Percentiles rank a stretch among this genome's conserved stretches.
Evolutionary conservation across 352 stramenopile species (phyloP).

Genomic region (Phytopythium mirpurense): DNA sequence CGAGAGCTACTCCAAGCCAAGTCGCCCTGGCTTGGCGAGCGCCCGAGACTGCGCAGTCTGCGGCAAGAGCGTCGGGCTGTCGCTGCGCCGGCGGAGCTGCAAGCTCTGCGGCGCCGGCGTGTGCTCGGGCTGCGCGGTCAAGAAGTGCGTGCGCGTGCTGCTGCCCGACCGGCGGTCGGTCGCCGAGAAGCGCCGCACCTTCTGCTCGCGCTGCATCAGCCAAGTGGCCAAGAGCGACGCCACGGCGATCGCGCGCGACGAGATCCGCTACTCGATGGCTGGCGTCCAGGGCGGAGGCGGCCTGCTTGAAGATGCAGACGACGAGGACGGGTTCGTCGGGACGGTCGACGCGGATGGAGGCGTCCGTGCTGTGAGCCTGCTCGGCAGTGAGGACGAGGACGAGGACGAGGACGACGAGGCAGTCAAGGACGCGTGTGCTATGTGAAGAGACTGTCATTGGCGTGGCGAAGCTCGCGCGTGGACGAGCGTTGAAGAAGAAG

Average conservation of each 20-base stretch:
- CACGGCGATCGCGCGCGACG: conserved; percentile 19
- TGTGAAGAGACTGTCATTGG: neutral
- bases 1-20: no score
- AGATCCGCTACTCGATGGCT: conserved; percentile 10
- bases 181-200: conserved; percentile 29
- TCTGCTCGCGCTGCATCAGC: conserved; percentile 28
- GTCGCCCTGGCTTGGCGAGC: neutral
- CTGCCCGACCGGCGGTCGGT: conserved; percentile 25
- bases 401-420: conserved; percentile 1
- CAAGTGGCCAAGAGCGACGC: conserved; percentile 22
- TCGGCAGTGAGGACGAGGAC: conserved; percentile 3
- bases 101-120: conserved; percentile 20
- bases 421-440: neutral
- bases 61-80: conserved; percentile 19
- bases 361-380: neutral
- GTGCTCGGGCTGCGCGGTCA: conserved; percentile 29
- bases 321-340: neutral
- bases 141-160: conserved; percentile 36
- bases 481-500: no score
- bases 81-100: conserved; percentile 14
- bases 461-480: neutral
- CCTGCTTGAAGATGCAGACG: neutral
- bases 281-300: neutral
- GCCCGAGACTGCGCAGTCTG: conserved; percentile 17
- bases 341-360: conserved; percentile 1